These are phyloP conservation scores for Ochetophila trinervis DNA, from an alignment of 306 rosid genomes.

Conservation along the genomic window DNA sequence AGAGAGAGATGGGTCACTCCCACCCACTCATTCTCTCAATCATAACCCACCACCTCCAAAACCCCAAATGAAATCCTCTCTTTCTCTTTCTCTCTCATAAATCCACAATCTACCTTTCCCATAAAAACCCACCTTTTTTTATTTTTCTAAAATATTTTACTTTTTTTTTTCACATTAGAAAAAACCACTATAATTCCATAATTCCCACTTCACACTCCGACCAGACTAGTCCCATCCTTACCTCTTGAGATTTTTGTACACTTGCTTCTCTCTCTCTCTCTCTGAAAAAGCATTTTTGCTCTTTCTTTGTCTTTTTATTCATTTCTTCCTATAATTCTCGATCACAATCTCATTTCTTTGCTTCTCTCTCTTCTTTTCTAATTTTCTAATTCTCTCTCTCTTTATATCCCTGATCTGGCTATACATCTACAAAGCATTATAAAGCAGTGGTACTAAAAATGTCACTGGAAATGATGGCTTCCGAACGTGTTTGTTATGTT, in stretches of 20 bases:
- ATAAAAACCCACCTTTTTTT: constrained; percentile 44
- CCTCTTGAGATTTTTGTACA: constrained; percentile 42
- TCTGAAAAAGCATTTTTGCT: neutral
- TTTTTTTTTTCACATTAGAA: neutral
- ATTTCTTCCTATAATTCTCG: neutral
- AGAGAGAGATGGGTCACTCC: constrained; percentile 47
- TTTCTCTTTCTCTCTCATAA: constrained; percentile 14
- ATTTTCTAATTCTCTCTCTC: neutral
- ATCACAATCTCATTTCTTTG: neutral
- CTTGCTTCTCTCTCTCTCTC: constrained; percentile 30
- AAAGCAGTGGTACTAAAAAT: constrained; percentile 34
- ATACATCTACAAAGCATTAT: constrained; percentile 3
- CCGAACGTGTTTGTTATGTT: constrained; percentile 98
- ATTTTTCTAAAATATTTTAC: constrained; percentile 18
- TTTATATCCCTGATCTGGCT: constrained; percentile 22
- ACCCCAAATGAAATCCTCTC: neutral
- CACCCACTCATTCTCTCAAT: constrained; percentile 98
- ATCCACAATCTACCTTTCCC: constrained; percentile 40
- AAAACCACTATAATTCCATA: constrained; percentile 37
- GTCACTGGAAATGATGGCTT: constrained; percentile 90
- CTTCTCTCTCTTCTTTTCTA: too few species aligned
- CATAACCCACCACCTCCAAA: constrained; percentile 33
- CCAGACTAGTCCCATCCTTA: constrained; percentile 75
- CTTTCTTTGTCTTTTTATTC: constrained; percentile 5
- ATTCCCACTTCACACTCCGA: constrained; percentile 49